Base-by-base conservation (phyloP, 2,329 filamentous ascomycete genomes). In the Neofusicoccum cordaticola region DNA sequence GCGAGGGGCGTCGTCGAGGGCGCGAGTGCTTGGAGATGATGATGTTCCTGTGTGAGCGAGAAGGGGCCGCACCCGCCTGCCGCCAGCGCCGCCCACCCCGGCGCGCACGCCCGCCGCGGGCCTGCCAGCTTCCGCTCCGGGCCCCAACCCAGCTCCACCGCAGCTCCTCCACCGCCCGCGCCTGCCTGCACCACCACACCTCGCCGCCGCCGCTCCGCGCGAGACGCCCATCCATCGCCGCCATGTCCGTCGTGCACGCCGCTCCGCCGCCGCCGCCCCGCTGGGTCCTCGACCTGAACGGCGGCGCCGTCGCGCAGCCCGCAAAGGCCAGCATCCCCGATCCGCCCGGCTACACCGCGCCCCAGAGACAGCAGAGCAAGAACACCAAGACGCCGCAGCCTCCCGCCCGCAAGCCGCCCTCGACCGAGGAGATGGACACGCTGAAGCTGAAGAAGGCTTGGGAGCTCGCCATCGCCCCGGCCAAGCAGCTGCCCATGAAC, bases 381-480 rank as follows among this genome's bases (percentile, higher is more conserved):
- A 67, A 68, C 63, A 81, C 77, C 72, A 77, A 76, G 69, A 44
- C 60, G 41, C 41, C 67, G 64, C 65, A 71, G 73, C 70, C 74
- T 75, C 73, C 77, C 67, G 69, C 83, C 77, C 87, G 90, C 70
- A 87, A 90, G 72, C 82, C 89, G 66, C 90, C 90, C 37, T 89
- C 90, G 1, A 79, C 89, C 69, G 90, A 90, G 72, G 93, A 98
- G 80, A 97, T 93, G 85, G 94, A 98, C 77, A 93, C 90, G 22
- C 84, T 99, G 68, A 98, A 98, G 83, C 83, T 99, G 72, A 99
- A 99, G 81, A 99, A 99, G 79, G 95, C 95, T 0, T 99, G 95
- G 95, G 95, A 99, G 79, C 86, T 99, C 50, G 94, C 95, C 47
- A 87, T 99, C 53, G 94, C 90, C 2, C 95, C 95, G 0, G 90